Evolutionary conservation across 768 basidiomycete species (phyloP), one percentile per base, ranked within the genome.

Genomic region (Austroboletus festivus): DNA sequence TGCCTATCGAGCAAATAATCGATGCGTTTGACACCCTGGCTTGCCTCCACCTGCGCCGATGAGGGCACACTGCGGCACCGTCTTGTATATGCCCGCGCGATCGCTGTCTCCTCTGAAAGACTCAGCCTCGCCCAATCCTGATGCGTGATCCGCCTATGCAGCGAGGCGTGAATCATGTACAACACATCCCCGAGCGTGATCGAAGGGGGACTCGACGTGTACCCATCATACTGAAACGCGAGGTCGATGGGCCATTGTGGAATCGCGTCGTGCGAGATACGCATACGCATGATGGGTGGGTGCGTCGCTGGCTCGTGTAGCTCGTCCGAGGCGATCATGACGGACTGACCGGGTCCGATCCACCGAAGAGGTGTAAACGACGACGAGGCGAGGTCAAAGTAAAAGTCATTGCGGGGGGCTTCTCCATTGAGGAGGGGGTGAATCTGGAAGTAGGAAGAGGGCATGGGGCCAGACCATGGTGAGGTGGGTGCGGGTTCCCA

Each of bases 201-300:
- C 3, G 76, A 74, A 2, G 71, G 71, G 19, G 57, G 47, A 3
- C 48, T 31, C 41, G 62, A 48, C 48, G 61, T 28, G 43, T 60
- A 65, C 38, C 26, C 67, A 51, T 63, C 59, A 30, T 61, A 50
- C 11, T 68, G 65, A 54, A 70, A 73, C 38, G 73, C 67, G 42
- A 86, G 62, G 48, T 78, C 73, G 44, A 86, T 72, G 13, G 81
- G 78, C 83, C 84, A 86, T n/a, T 75, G 57, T 0, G 81, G 79
- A 42, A 83, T 70, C 15, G 58, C 53, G 43, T 86, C 81, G 57
- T 77, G 80, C 1, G 73, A 58, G 57, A 88, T 80, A n/a, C 75
- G 73, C 55, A 86, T 73, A 30, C 68, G 72, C 10, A 72, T 74
- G 42, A 80, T 62, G 0, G 75, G 63, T 0, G 85, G 85, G 54